A percentile compares a stretch with the other conserved stretches of the same genome.
phyloP scores from a whole-genome alignment of 139 green algal genomes.

The Chlamydomonas applanata region DNA sequence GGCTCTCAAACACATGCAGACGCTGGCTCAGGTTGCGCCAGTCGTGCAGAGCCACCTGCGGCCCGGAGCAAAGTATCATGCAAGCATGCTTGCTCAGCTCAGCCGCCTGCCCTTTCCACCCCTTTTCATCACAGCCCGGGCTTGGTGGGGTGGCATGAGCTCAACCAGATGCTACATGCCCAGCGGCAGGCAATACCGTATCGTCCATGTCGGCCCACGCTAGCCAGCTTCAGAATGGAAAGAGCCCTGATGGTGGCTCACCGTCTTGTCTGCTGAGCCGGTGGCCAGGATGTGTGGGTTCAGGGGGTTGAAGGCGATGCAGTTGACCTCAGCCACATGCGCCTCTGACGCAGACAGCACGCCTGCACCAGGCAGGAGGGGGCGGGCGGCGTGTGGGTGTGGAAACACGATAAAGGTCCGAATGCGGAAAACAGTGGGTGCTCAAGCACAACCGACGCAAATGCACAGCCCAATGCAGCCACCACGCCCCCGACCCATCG shows the following conservation, averaged over 20 bases:
- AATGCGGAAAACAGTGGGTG: no score
- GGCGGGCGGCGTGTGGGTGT: neutral
- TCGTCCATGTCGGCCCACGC: no score
- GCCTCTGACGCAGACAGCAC: constrained; percentile 64
- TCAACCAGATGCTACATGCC: no score
- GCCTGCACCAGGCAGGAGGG: constrained; percentile 26
- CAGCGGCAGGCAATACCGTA: no score
- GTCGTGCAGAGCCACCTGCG: constrained; percentile 87
- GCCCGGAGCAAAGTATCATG: neutral
- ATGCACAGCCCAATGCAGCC: no score
- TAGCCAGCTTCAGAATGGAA: no score
- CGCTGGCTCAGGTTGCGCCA: constrained; percentile 83
- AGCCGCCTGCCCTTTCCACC: no score
- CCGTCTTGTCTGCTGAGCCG: constrained; percentile 93
- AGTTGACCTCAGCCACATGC: constrained; percentile 96
- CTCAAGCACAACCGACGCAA: no score
- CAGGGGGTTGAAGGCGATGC: constrained; percentile 96
- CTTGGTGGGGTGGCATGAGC: no score
- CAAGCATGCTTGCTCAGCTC: no score
- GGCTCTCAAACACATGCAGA: constrained; percentile 91
- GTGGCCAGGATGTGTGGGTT: constrained; percentile 97
- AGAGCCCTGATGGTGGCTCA: constrained; percentile 36
- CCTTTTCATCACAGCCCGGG: neutral
- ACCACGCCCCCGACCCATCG: no score
- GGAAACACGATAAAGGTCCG: no score